Evolutionary conservation across 2,329 filamentous ascomycete species (phyloP), one percentile per base, ranked within the genome.

Genomic region (Alternaria incomplexa): DNA sequence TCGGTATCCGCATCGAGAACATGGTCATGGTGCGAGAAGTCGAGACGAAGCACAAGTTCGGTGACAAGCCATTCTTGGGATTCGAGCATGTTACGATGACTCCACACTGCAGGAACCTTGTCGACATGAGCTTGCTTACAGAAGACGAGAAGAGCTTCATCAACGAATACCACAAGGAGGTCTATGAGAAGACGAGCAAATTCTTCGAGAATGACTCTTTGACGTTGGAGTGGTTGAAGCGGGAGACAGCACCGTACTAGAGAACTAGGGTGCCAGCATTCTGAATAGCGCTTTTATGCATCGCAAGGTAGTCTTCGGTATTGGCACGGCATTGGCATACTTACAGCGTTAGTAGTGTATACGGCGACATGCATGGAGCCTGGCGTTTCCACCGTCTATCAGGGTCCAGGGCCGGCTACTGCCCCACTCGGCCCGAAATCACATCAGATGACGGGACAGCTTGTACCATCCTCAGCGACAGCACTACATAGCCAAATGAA

Each of bases 31-130:
- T 96, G 28, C 91, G 88, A 69, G 93, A 97, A 78, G 90, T 91
- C n/a, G 85, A 94, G 80, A 97, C 95, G 5, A 90, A 90, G 65
- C 87, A 97, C 80, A 89, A 90, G 36, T 98, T 98, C 76, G 95
- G 94, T 20, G 95, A 97, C 73, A 97, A 97, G 83, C 91, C 94
- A 3, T 99, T 92, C 82, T 84, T 98, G 36, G 93, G 94, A 4
- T 99, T 99, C 71, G 95, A 99, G 83, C 93, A 97, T 80, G 93
- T 98, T 68, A 99, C 96, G 0, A 93, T 99, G 93, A 93, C 95
- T 17, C 96, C 96, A 0, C 93, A 97, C 81, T 97, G 95, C 82
- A 88, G 90, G 64, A 97, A 93, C 65, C 83, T 99, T 67, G 93
- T 97, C 67, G 92, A 98, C 72, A 83, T 86, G 58, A 84, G 78